A percentile compares a stretch with the other conserved stretches of the same genome.
These are phyloP conservation scores for Russula sp. DNA, from an alignment of 768 basidiomycete species.

Conservation along the genomic window DNA sequence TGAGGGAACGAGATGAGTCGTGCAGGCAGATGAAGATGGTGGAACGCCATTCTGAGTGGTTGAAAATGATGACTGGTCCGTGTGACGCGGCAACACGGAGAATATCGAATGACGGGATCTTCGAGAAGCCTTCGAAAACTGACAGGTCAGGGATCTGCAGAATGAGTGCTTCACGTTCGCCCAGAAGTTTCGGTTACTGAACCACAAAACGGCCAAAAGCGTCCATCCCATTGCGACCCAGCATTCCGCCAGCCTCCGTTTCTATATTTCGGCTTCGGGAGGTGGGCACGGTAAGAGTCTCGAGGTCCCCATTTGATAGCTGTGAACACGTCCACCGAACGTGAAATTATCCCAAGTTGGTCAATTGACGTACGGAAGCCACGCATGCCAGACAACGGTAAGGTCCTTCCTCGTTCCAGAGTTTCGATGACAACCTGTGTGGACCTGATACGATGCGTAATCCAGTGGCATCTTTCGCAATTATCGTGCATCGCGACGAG, in stretches of 20 bases:
- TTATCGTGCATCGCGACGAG: too few relatives aligned
- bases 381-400: not conserved
- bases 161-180: not conserved
- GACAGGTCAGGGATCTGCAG: not conserved
- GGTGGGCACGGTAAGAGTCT: not conserved
- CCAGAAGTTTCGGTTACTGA: not conserved
- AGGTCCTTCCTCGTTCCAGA: not conserved
- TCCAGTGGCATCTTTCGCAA: too few relatives aligned
- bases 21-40: too few relatives aligned
- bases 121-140: not conserved
- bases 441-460: not conserved
- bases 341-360: not conserved
- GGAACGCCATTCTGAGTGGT: too few relatives aligned
- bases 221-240: not conserved
- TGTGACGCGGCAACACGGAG: too few relatives aligned
- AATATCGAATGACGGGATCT: not conserved
- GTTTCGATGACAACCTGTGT: not conserved
- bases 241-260: not conserved
- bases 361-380: not conserved
- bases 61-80: too few relatives aligned
- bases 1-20: not conserved
- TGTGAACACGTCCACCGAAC: not conserved
- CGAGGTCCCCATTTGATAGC: not conserved
- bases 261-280: not conserved
- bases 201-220: not conserved